A percentile compares a stretch with the other conserved stretches of the same genome.
These are phyloP conservation scores for Clarireedia monteithiana DNA, from an alignment of 2,329 filamentous ascomycete species.

Conservation along the genomic window DNA sequence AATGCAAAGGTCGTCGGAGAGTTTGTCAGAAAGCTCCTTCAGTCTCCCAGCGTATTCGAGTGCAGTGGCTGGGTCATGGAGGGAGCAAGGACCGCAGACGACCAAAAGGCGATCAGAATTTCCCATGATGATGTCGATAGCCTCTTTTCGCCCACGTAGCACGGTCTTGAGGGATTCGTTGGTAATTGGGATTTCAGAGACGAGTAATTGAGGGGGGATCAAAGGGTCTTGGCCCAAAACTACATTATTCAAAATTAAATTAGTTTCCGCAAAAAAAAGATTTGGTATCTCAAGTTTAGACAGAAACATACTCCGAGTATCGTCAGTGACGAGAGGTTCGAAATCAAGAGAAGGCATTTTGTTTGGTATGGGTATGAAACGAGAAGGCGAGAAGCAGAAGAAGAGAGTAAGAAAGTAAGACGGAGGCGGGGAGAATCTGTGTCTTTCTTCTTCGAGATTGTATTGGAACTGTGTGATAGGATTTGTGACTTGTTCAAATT, in stretches of 20 bases:
- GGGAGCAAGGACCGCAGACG: constrained; percentile 91
- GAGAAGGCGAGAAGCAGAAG: background rate
- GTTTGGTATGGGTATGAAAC: background rate
- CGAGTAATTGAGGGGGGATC: constrained; percentile 80
- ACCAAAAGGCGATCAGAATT: constrained; percentile 75
- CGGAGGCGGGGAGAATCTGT: no score
- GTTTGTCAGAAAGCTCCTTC: constrained; percentile 68
- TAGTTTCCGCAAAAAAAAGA: constrained; percentile 10
- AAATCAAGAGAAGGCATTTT: constrained; percentile 27
- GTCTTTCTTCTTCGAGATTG: no score
- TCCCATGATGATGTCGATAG: constrained; percentile 31
- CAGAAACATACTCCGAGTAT: constrained; percentile 41
- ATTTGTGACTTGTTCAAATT: no score
- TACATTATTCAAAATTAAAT: constrained; percentile 32
- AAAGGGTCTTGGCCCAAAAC: constrained; percentile 92
- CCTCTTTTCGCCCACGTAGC: constrained; percentile 60
- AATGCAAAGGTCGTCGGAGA: constrained; percentile 77
- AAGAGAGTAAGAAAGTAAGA: no score
- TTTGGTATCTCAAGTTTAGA: constrained; percentile 4
- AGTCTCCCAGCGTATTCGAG: constrained; percentile 82
- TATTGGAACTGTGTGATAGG: no score
- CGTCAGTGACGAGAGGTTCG: constrained; percentile 35
- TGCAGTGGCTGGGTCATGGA: constrained; percentile 85
- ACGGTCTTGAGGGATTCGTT: constrained; percentile 57
- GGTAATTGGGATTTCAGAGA: constrained; percentile 73